Evolutionary conservation across 2,329 filamentous ascomycete species (phyloP).

Genomic region (Phymatotrichopsis omnivora): DNA sequence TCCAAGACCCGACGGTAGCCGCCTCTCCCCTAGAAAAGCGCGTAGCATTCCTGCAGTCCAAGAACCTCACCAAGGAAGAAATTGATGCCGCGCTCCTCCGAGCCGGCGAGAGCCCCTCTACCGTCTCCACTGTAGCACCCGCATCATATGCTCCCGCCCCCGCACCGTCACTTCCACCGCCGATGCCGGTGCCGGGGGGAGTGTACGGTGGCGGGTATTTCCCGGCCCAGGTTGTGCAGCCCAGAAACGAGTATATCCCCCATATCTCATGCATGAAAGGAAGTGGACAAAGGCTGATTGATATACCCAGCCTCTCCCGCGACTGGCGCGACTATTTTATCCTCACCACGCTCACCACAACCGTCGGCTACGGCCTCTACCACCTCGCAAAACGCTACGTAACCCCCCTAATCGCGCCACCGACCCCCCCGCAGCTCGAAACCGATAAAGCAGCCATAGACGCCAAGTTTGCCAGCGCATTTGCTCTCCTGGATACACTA

Average conservation of each 20-base stretch:
- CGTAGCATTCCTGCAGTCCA: slow-evolving; percentile 85
- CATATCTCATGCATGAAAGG: neutral
- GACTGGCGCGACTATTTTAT: slow-evolving; percentile 99
- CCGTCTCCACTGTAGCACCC: slow-evolving; percentile 11
- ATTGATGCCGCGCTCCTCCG: slow-evolving; percentile 75
- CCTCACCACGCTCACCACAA: slow-evolving; percentile 90
- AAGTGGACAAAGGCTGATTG: slow-evolving; percentile 4
- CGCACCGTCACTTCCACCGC: slow-evolving; percentile 5
- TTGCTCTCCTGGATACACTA: slow-evolving; percentile 82
- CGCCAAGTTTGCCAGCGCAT: slow-evolving; percentile 85
- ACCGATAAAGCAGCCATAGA: slow-evolving; percentile 90
- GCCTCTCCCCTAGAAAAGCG: slow-evolving; percentile 85
- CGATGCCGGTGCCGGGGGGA: slow-evolving; percentile 9
- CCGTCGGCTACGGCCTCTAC: slow-evolving; percentile 81
- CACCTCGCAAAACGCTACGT: slow-evolving; percentile 88
- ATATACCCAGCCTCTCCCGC: slow-evolving; percentile 38
- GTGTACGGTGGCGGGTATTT: slow-evolving; percentile 20
- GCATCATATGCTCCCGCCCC: slow-evolving; percentile 2
- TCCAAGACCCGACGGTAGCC: slow-evolving; percentile 87
- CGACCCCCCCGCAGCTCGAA: slow-evolving; percentile 85
- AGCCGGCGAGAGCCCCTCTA: slow-evolving; percentile 42
- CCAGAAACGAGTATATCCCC: neutral
- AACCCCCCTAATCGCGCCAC: slow-evolving; percentile 79
- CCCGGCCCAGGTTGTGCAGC: neutral
- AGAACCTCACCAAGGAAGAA: slow-evolving; percentile 95